Evolutionary conservation across 2,329 filamentous ascomycete genomes (phyloP), one percentile per base, ranked within the genome.

Genomic region (Ceratocystis ficicola): DNA sequence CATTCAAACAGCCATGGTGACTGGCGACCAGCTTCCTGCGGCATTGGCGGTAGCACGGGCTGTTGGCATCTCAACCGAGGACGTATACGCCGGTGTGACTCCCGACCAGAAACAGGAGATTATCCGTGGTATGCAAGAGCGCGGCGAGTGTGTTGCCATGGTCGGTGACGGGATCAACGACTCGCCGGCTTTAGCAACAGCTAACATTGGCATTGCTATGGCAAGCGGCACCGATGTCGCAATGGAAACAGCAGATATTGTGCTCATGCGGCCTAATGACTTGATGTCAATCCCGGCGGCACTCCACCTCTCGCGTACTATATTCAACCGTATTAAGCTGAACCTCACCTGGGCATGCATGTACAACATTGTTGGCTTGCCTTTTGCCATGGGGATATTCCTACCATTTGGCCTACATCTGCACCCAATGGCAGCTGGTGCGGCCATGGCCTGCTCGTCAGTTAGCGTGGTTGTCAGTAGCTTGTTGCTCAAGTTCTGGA

Each of bases 141-240:
- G 80, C 63, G 90, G 90, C 68, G 83, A 91, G 71, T 80, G 88
- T 62, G 90, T 97, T 30, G 94, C 90, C 70, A 99, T 99, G 94
- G 92, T 97, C 15, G 92, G 94, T 64, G 94, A 99, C 74, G 94
- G 94, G 52, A 96, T 99, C 81, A 99, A 99, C 76, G 94, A 99
- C 77, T 96, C 91, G 0, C 94, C 94, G 0, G 94, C 94, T 0
- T 84, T 99, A 10, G 94, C 91, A 0, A 95, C 91, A 0, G 92
- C 94, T 10, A 86, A 95, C 70, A 86, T 97, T 32, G 94, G 94
- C 69, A 96, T 99, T 70, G 92, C 92, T 67, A 90, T 99, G 75
- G 83, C 90, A 4, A 91, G 87, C 6, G 94, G 94, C 66, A 97
- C 94, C 0, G 94, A 97, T 73, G 93, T 99, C 1, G 94, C 94